Evolutionary conservation across 768 basidiomycete species (phyloP).

Genomic region (Leucosporidium scottii): DNA sequence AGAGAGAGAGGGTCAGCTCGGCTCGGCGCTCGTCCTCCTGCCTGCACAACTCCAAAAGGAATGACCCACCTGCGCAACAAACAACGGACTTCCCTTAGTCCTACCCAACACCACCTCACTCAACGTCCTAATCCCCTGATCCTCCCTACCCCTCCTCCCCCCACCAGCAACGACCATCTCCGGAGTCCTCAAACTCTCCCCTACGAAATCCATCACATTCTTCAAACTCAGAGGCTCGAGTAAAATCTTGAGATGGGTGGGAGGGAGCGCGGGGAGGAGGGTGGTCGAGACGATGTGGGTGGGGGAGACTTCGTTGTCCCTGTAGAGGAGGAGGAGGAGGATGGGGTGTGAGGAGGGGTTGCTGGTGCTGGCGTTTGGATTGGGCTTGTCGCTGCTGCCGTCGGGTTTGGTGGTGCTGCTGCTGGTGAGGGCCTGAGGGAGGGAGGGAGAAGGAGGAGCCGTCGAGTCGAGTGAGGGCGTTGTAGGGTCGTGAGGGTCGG

Average conservation of each 20-base stretch:
- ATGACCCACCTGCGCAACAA: constrained; percentile 18
- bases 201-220: constrained; percentile 11
- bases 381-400: too few species aligned
- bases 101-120: constrained; percentile 19
- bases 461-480: background rate
- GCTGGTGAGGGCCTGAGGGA: too few species aligned
- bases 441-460: too few species aligned
- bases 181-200: constrained; percentile 9
- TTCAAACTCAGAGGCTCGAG: constrained; percentile 18
- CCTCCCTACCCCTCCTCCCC: background rate
- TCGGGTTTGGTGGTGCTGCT: too few species aligned
- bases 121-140: background rate
- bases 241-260: background rate
- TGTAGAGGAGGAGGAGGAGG: constrained; percentile 20
- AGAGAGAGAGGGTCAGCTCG: too few species aligned
- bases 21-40: background rate
- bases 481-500: background rate
- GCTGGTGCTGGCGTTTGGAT: constrained; percentile 10
- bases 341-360: constrained; percentile 7
- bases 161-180: constrained; percentile 1
- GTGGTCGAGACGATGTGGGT: constrained; percentile 27
- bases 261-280: constrained; percentile 5
- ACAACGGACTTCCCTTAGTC: constrained; percentile 19
- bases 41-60: too few species aligned
- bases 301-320: constrained; percentile 30